A percentile compares a stretch with the other conserved stretches of the same genome.
phyloP scores from a whole-genome alignment of 805 yeast genomes.

The Diddensiella caesifluorescens region DNA sequence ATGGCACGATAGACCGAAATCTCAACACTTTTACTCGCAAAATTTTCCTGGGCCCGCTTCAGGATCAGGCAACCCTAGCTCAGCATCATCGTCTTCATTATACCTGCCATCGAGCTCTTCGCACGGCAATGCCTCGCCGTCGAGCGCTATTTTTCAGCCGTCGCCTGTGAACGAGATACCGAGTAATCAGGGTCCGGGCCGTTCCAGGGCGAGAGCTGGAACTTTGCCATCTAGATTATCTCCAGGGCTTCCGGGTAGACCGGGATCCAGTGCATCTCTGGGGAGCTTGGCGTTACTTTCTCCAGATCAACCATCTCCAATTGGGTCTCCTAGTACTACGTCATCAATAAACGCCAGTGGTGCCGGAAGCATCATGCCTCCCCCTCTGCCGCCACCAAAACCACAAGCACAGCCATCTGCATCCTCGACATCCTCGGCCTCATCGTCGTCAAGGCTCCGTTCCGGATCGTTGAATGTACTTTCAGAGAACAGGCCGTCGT shows the following conservation, averaged over 20 bases:
- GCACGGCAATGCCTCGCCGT: conserved; percentile 1
- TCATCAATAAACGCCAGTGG: conserved; percentile 1
- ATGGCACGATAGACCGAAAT: conserved; percentile 17
- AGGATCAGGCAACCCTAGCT: conserved; percentile 5
- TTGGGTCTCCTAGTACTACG: conserved; percentile 14
- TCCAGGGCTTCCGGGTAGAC: conserved; percentile 25
- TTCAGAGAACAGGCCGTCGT: conserved; percentile 24
- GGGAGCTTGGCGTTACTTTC: conserved; percentile 33
- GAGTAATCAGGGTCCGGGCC: conserved; percentile 11
- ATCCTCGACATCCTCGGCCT: conserved; percentile 7
- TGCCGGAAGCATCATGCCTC: not conserved
- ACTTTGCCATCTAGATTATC: conserved; percentile 64
- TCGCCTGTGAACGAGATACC: conserved; percentile 7
- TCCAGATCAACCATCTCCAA: conserved; percentile 25
- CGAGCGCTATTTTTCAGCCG: conserved; percentile 11
- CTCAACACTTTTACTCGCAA: conserved; percentile 17
- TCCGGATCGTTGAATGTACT: conserved; percentile 27
- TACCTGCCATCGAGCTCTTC: conserved; percentile 14
- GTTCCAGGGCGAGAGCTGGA: conserved; percentile 69
- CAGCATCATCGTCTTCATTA: conserved; percentile 9
- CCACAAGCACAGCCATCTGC: conserved; percentile 9
- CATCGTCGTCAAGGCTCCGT: conserved; percentile 19
- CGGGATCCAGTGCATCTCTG: conserved; percentile 22
- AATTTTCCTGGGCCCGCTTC: conserved; percentile 6
- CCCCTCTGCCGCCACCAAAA: not conserved